Evolutionary conservation across 2,329 filamentous ascomycete species (phyloP), one percentile per base, ranked within the genome.

Genomic region (Herpotrichia juniperi): DNA sequence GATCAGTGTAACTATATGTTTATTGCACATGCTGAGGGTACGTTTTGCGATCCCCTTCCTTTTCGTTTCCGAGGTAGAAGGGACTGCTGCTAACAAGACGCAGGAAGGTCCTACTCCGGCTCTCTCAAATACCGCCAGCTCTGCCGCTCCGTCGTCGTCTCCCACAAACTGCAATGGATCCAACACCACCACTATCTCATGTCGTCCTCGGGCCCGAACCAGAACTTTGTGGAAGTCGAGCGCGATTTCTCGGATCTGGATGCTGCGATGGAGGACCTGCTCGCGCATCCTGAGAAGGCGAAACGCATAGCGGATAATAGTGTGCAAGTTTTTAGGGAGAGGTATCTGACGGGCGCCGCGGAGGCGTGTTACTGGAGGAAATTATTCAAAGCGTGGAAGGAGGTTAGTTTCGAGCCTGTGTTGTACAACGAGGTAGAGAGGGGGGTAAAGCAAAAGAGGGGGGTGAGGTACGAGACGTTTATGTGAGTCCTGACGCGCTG

Each of bases 1-100:
- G 80, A 83, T 34, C 80, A 83, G 64, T 84, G 81, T 62, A 73
- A 74, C 22, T 84, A 82, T 61, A 79, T 79, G 73, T 84, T 81
- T 57, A 73, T 83, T 24, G 77, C 77, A 6, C 81, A 84, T 47
- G 79, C 79, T 1, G 81, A 83, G 64, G 81, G 81, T 31, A 75
- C 67, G 54, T 76, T 30, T 17, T 10, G 14, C 22, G 14, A 24
- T 4, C 30, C 26, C 35, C 11, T 21, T 11, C 31, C 39, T 44
- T 8, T 24, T 11, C 45, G 8, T 5, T 37, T 30, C 24, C 16
- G 10, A 4, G 19, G 4, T 25, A 34, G 32, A 12, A 21, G 10
- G 16, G 22, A 16, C 3, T 10, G n/a, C 40, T 4, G 42, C 59
- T 65, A 56, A 64, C 56, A 52, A 42, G n/a, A 39, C 16, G n/a